Conservation (phyloP, 352 stramenopile species). For the Pythium sukuiense region DNA sequence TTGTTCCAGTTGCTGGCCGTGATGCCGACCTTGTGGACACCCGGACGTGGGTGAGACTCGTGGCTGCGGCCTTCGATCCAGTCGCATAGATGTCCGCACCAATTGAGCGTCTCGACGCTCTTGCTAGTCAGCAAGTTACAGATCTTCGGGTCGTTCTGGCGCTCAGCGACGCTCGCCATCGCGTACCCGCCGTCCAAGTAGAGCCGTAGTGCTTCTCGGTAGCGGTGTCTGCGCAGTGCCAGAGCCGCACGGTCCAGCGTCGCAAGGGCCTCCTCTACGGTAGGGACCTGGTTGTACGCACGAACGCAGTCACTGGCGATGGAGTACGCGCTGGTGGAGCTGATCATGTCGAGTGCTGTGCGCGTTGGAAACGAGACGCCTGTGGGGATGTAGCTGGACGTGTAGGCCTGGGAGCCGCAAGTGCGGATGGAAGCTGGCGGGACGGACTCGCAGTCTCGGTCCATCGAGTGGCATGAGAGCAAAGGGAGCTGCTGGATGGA, state of each 20-base stretch:
- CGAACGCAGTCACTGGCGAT: constrained; percentile 73
- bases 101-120: constrained; percentile 86
- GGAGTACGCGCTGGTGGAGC: constrained; percentile 76
- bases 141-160: constrained; percentile 79
- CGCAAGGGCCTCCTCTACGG: constrained; percentile 75
- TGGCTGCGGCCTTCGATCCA: constrained; percentile 83
- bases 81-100: constrained; percentile 76
- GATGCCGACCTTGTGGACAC: constrained; percentile 82
- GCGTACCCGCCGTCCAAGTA: constrained; percentile 85
- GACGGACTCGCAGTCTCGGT: constrained; percentile 60
- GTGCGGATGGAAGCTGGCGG: constrained; percentile 70
- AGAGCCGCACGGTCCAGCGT: constrained; percentile 70
- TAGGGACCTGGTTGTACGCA: constrained; percentile 73
- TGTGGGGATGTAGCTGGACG: constrained; percentile 76
- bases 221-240: constrained; percentile 57
- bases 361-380: constrained; percentile 49
- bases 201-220: constrained; percentile 77
- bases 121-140: constrained; percentile 85
- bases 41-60: constrained; percentile 70
- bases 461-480: constrained; percentile 40
- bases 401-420: constrained; percentile 73
- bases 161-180: constrained; percentile 81
- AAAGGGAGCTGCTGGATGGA: no score
- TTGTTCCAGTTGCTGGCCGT: constrained; percentile 54
- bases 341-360: constrained; percentile 75